Evolutionary conservation across 2,329 filamentous ascomycete species (phyloP), one percentile per base, ranked within the genome.

Genomic region (Gnomoniopsis smithogilvyi): DNA sequence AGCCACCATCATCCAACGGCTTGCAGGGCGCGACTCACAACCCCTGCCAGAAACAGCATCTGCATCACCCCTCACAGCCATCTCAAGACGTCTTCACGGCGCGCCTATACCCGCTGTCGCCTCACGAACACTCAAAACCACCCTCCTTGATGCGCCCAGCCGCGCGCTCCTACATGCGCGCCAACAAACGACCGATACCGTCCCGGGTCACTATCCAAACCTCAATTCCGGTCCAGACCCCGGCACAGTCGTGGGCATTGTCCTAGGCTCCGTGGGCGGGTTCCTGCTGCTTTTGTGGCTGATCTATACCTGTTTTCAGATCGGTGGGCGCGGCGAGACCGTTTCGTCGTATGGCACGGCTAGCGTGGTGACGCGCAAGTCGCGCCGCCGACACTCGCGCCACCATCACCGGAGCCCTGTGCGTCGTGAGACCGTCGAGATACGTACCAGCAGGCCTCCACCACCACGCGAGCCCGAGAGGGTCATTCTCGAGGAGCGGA

Each of bases 201-300:
- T 73, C 33, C 71, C 72, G 2, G 63, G 67, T 43, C 58, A 60
- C 33, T 74, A 74, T 64, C 68, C 66, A 30, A 41, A 59, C n/a
- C 64, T 69, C 21, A 19, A 63, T 48, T 57, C 58, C 3, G 63
- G 67, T 3, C 71, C 67, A 1, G 60, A 62, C 47, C 62, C 71
- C 1, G 76, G 76, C 50, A 67, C 75, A 15, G 71, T 78, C 10
- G 70, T 72, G 67, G 69, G 70, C 69, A 71, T 81, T 63, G 68
- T 66, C 7, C 67, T 74, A 22, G 73, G 73, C 46, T 73, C 74
- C 24, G 76, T 66, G 76, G 86, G 17, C 82, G 73, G 68, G 14
- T 74, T 74, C 51, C 58, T 73, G 26, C 64, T 74, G 10, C 52
- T 73, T 1, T 63, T 74, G n/a, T 70, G 63, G 54, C 65, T 74